Base-by-base conservation (phyloP, 177 flowering plant genomes). In the Vitis hybrid region DNA sequence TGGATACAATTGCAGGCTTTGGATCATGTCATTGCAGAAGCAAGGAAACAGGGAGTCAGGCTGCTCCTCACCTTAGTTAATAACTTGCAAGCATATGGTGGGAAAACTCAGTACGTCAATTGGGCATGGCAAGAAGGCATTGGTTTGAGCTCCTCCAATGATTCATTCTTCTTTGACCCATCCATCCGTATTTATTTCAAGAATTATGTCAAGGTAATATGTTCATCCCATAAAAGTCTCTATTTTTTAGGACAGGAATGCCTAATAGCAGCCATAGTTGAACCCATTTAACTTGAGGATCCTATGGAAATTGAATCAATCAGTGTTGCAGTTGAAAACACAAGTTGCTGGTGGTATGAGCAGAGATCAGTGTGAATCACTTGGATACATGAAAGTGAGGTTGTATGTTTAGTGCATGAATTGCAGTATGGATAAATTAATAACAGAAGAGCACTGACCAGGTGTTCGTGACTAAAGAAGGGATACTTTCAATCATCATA, bases 41-140 rank as follows among this genome's bases (percentile, higher is more conserved):
- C 99, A 56, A 82, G 85, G 62, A 74, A 51, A 32, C 79, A 84
- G 62, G 89, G 91, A 48, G 75, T 95, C 57, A 88, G 94, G 76
- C 81, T 95, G 74, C 82, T 95, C 64, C 87, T 95, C 61, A 80
- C 92, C 80, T 83, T 95, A 69, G 99, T 95, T 18, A 91, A 95
- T 78, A 95, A 95, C 79, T 87, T 93, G 87, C 85, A 91, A 81
- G 85, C 96, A 49, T 95, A 84, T 80, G 99, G 99, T 74, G 99
- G 99, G 72, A 95, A 95, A 80, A 86, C 90, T 68, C 98, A 89
- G 74, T 95, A 95, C 75, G 99, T 95, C 52, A 85, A 90, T 69
- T 95, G 99, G 99, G 99, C 98, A 60, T 84, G 89, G 94, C 84
- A 91, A 73, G 94, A 90, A 64, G 98, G 98, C 27, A 71, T 90